These are phyloP conservation scores for Ophiostoma populinum DNA, from an alignment of 2,329 filamentous ascomycete species.

Conservation along the genomic window DNA sequence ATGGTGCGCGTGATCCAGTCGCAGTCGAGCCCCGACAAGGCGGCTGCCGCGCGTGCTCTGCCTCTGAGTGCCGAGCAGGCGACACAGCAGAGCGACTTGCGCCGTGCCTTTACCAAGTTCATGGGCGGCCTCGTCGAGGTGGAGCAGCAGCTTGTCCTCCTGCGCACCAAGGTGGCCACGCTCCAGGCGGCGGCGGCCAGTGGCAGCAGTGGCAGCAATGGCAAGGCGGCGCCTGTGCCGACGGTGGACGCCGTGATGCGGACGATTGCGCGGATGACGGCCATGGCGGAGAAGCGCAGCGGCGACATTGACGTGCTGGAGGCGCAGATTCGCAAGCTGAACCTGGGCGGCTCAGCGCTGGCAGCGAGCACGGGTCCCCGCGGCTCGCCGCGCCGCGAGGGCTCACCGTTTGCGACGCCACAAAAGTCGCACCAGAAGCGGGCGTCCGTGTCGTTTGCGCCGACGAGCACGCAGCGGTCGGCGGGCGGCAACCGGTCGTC, in stretches of 20 bases:
- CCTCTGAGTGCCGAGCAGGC: constrained; percentile 74
- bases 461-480: constrained; percentile 19
- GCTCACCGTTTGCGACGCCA: constrained; percentile 24
- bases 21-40: constrained; percentile 48
- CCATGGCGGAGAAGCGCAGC: constrained; percentile 78
- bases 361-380: background rate
- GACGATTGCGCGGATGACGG: constrained; percentile 84
- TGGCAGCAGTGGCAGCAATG: constrained; percentile 30
- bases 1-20: constrained; percentile 59
- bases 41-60: constrained; percentile 46
- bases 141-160: constrained; percentile 62
- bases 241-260: constrained; percentile 85
- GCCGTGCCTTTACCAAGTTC: constrained; percentile 56
- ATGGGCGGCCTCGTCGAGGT: constrained; percentile 58
- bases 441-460: constrained; percentile 17
- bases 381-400: constrained; percentile 18
- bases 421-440: constrained; percentile 21
- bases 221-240: constrained; percentile 37
- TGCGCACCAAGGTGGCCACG: constrained; percentile 60
- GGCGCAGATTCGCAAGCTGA: constrained; percentile 62
- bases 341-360: constrained; percentile 25
- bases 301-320: constrained; percentile 84
- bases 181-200: constrained; percentile 32
- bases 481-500: constrained; percentile 21
- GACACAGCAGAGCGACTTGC: constrained; percentile 67